These are phyloP conservation scores for Leptographium procerum DNA, from an alignment of 2,329 filamentous ascomycete genomes.

Conservation along the genomic window DNA sequence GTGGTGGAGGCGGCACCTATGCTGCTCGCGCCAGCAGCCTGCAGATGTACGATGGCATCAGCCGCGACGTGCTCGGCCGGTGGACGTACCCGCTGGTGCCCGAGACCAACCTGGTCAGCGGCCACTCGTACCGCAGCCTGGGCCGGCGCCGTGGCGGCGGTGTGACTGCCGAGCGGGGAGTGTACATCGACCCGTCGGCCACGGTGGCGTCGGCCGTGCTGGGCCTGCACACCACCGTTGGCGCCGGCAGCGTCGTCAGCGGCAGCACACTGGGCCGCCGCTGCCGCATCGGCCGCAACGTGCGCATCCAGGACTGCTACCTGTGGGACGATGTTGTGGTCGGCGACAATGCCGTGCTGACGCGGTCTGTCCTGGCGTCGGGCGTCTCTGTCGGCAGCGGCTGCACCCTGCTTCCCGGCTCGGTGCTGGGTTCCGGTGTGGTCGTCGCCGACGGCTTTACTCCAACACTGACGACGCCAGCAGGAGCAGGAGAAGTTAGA, in stretches of 20 bases:
- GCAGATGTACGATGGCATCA: slow-evolving; percentile 81
- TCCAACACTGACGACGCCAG: neutral
- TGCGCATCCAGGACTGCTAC: slow-evolving; percentile 66
- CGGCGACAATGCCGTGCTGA: slow-evolving; percentile 60
- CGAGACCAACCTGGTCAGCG: slow-evolving; percentile 72
- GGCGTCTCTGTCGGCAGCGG: slow-evolving; percentile 59
- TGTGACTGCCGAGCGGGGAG: slow-evolving; percentile 68
- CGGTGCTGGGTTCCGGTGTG: slow-evolving; percentile 70
- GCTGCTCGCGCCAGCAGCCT: slow-evolving; percentile 77
- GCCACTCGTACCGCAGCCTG: slow-evolving; percentile 62
- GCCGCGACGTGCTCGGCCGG: slow-evolving; percentile 70
- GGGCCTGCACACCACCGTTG: slow-evolving; percentile 65
- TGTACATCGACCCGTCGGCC: slow-evolving; percentile 62
- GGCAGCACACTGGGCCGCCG: slow-evolving; percentile 74
- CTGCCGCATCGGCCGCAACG: slow-evolving; percentile 79
- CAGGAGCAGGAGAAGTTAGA: slow-evolving; percentile 20
- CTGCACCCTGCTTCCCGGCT: slow-evolving; percentile 58
- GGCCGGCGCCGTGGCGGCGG: slow-evolving; percentile 30
- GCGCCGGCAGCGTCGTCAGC: slow-evolving; percentile 55
- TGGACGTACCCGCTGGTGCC: slow-evolving; percentile 87
- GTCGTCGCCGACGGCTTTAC: slow-evolving; percentile 50
- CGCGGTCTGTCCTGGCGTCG: slow-evolving; percentile 65
- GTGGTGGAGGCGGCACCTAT: slow-evolving; percentile 40
- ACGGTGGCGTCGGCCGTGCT: slow-evolving; percentile 62
- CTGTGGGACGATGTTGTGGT: slow-evolving; percentile 80